Base-by-base conservation (phyloP, 768 basidiomycete genomes). In the Tulasnella sp. region DNA sequence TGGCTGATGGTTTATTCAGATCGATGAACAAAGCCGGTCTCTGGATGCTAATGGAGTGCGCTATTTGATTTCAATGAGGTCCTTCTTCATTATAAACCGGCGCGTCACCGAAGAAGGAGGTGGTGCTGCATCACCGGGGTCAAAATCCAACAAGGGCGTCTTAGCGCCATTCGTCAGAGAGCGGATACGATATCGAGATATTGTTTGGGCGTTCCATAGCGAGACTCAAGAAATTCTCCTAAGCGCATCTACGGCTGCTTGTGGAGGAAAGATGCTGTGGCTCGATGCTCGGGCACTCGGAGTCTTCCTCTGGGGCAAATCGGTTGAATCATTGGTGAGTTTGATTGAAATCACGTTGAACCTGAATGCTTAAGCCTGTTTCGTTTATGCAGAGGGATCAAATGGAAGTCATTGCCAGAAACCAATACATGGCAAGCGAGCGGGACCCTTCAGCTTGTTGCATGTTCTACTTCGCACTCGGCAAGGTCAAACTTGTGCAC, bases 181-280 rank as follows among this genome's bases (percentile, higher is more conserved):
- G 84, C 90, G 95, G 28, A 88, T 97, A 73, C 91, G 95, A 31
- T 96, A 94, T 85, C 91, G 98, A 46, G 97, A 99, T 85, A 95
- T 98, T 88, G 89, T 98, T 40, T 99, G 97, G 97, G 97, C 97
- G 0, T 97, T 93, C 85, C 94, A 98, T 83, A 98, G 96, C 84
- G 96, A 98, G 86, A 95, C 92, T 84, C 96, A 99, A 83, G 95
- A 94, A 24, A 85, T 98, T 72, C 86, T 99, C 6, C 85, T 98
- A 77, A 87, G 89, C 41, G 91, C 93, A 4, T 93, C 94, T 2
- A 89, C 89, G 22, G 86, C 89, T 4, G 92, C 93, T 18, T 97
- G 95, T 83, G 90, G 90, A 54, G 93, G 92, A 0, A 97, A 95
- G 86, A 94, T 98, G 92, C 85, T 90, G 50, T 99, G 97, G 97